Evolutionary conservation across 148 eudicot genomes (phyloP).

Genomic region (Vaccinium macrocarpon): DNA sequence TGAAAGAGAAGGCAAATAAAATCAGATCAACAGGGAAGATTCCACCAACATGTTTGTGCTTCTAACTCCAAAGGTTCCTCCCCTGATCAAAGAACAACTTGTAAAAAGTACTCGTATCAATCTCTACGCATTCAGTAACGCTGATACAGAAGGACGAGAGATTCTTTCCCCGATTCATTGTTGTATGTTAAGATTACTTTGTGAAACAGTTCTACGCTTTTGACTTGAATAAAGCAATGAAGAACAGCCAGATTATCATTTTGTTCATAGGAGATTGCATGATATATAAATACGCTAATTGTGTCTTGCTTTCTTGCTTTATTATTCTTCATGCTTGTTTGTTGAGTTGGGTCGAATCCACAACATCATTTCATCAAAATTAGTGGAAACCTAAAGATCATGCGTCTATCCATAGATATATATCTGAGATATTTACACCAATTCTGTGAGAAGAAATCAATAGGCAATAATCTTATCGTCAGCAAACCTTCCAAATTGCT

Average conservation of each 20-base stretch:
- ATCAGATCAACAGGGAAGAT: slow-evolving; percentile 67
- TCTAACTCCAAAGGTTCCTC: slow-evolving; percentile 27
- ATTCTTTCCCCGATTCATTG: background rate
- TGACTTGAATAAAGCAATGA: background rate
- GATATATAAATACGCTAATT: no score
- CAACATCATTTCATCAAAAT: no score
- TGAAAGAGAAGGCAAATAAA: slow-evolving; percentile 72
- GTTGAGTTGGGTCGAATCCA: no score
- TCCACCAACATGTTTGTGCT: slow-evolving; percentile 71
- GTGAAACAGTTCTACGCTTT: background rate
- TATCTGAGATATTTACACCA: no score
- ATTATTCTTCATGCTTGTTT: no score
- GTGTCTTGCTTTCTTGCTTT: no score
- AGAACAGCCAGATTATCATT: background rate
- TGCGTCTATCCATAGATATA: no score
- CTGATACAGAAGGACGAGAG: background rate
- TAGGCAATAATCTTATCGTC: background rate
- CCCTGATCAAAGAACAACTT: slow-evolving; percentile 6
- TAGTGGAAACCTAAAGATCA: no score
- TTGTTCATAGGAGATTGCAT: background rate
- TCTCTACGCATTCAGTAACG: background rate
- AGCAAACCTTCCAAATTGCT: no score
- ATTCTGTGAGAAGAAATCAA: background rate
- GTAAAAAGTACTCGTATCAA: background rate
- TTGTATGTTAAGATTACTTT: background rate